Evolutionary conservation across 208 protist genomes (phyloP).

Genomic region (Trypanosoma caninum): DNA sequence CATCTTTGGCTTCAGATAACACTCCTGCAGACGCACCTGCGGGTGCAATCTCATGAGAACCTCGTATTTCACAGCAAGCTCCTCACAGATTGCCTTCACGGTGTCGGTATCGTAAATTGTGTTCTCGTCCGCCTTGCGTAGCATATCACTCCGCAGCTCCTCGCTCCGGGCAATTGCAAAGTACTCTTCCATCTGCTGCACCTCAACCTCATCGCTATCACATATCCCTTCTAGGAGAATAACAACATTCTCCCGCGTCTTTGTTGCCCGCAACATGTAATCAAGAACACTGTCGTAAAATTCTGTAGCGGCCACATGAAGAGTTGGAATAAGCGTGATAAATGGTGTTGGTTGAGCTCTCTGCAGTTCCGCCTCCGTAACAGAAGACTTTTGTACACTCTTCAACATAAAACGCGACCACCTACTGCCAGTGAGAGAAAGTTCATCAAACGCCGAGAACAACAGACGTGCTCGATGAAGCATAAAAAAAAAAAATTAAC

Average conservation of each 20-base stretch:
- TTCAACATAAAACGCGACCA: constrained; percentile 73
- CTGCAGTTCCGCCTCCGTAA: constrained; percentile 5
- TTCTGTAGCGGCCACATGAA: constrained; percentile 76
- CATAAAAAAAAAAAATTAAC: too few relatives aligned
- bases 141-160: constrained; percentile 48
- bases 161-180: constrained; percentile 46
- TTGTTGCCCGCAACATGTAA: constrained; percentile 77
- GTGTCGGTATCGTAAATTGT: constrained; percentile 63
- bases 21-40: constrained; percentile 82
- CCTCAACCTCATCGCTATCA: constrained; percentile 65
- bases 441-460: constrained; percentile 66
- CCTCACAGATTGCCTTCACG: constrained; percentile 75
- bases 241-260: constrained; percentile 51
- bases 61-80: constrained; percentile 71
- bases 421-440: constrained; percentile 75
- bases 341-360: constrained; percentile 23
- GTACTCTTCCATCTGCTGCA: constrained; percentile 83
- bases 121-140: constrained; percentile 72
- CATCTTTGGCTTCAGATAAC: constrained; percentile 89
- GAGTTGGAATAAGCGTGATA: constrained; percentile 83
- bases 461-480: constrained; percentile 33
- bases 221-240: constrained; percentile 90
- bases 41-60: constrained; percentile 36
- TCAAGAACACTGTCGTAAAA: constrained; percentile 87
- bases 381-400: constrained; percentile 28